Conservation (phyloP, 2,329 filamentous ascomycete genomes). For the Ophiostoma sp. region DNA sequence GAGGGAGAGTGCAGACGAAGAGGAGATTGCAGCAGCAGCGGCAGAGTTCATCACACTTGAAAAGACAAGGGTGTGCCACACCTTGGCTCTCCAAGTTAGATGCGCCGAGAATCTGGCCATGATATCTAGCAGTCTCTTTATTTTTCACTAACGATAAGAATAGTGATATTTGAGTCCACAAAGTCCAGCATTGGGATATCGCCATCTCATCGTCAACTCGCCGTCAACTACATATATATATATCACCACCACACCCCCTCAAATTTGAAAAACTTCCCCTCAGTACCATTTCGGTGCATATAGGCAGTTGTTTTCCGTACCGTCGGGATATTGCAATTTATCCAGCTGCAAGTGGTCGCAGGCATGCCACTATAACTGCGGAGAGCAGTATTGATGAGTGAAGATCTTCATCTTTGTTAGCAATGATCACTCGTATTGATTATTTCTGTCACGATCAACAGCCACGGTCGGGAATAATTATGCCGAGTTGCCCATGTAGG, state of each 20-base stretch:
- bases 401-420: not conserved
- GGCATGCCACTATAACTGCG: not conserved
- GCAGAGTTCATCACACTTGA: not conserved
- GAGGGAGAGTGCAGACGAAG: not conserved
- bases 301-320: slow-evolving; percentile 2
- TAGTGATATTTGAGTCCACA: not conserved
- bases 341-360: not conserved
- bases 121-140: not conserved
- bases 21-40: not conserved
- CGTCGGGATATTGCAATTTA: not conserved
- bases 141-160: not conserved
- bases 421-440: too few relatives aligned
- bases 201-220: not conserved
- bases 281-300: not conserved
- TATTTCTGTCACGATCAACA: not conserved
- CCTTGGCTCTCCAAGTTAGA: not conserved
- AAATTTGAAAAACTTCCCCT: not conserved
- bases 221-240: not conserved
- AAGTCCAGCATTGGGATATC: not conserved
- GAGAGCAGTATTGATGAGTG: not conserved
- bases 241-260: not conserved
- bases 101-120: not conserved
- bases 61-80: slow-evolving; percentile 1
- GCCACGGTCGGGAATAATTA: not conserved
- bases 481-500: not conserved